phyloP scores from a whole-genome alignment of 345 rosid genomes.

The Brassica napus region Da-Ae NC_063435.1:21478501-21479000 shows the following conservation, averaged over 20 bases:
- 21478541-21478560: not conserved
- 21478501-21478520: not conserved
- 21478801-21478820: constrained; percentile 63
- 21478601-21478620: not conserved
- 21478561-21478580: not conserved
- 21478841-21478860: constrained; percentile 61
- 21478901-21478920: too few species aligned
- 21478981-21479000: too few species aligned
- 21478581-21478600: not conserved
- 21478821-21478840: constrained; percentile 63
- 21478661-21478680: not conserved
- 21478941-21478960: too few species aligned
- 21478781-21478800: constrained; percentile 44
- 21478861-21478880: constrained; percentile 64
- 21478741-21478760: not conserved
- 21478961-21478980: too few species aligned
- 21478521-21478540: not conserved
- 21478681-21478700: not conserved
- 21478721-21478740: not conserved
- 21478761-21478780: not conserved
- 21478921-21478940: too few species aligned
- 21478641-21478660: not conserved
- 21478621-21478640: not conserved
- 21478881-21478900: constrained; percentile 62
- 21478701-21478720: not conserved